A percentile compares a stretch with the other conserved stretches of the same genome.
These are phyloP conservation scores for Thelonectria blattea DNA, from an alignment of 2,329 filamentous ascomycete species.

Conservation along the genomic window DNA sequence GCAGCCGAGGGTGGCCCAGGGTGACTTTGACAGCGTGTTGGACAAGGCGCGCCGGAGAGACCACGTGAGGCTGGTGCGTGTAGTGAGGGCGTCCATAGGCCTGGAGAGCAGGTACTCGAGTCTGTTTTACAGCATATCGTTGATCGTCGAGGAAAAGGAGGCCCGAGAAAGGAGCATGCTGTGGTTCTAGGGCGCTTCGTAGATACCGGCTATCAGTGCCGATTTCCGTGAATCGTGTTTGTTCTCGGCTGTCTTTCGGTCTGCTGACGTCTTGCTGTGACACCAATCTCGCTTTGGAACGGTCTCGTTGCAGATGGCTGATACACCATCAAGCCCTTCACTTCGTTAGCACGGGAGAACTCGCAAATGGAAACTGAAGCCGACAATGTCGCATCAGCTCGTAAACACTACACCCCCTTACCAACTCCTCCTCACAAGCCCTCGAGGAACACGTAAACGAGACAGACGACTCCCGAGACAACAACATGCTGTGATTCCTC, in stretches of 20 bases:
- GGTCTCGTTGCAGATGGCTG: not conserved
- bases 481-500: slow-evolving; percentile 23
- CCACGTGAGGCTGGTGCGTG: slow-evolving; percentile 18
- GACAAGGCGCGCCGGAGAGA: slow-evolving; percentile 26
- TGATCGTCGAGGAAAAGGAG: slow-evolving; percentile 18
- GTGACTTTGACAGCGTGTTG: slow-evolving; percentile 27
- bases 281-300: not conserved
- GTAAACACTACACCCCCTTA: not conserved
- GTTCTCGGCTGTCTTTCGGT: not conserved
- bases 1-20: slow-evolving; percentile 22
- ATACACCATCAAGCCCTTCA: not conserved
- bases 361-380: not conserved
- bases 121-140: slow-evolving; percentile 34
- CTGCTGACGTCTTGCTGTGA: not conserved
- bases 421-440: not conserved
- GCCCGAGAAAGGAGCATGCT: slow-evolving; percentile 13
- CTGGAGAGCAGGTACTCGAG: slow-evolving; percentile 35
- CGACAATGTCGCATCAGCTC: not conserved
- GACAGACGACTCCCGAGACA: slow-evolving; percentile 4
- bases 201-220: not conserved
- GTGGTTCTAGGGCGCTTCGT: slow-evolving; percentile 23
- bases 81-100: slow-evolving; percentile 27
- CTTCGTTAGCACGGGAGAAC: too few relatives aligned
- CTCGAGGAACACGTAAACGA: not conserved
- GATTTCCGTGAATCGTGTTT: not conserved